Base-by-base conservation (phyloP, 2,329 filamentous ascomycete species). In the Pseudonectria buxi region DNA sequence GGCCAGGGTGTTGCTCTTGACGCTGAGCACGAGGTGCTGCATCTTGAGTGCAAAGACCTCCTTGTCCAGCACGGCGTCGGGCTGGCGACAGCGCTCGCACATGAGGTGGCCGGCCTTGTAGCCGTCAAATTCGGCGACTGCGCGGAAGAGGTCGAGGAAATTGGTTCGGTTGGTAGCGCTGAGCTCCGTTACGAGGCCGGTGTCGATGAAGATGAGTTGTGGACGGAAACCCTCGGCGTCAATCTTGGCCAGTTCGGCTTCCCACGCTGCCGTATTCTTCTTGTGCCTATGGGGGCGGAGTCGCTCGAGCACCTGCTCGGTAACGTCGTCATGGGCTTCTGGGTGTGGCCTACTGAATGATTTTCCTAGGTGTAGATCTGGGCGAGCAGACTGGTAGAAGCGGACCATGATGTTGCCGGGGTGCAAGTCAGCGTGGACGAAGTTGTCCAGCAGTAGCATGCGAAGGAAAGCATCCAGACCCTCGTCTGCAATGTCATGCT, bases 351-450 rank as follows among this genome's bases (percentile, higher is more conserved):
- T 49, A 4, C 53, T 47, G 14, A 49, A 31, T 39, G 50, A 46
- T 22, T 47, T 51, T 31, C 52, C 49, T 10, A 60, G 37, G 4
- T 51, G 56, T 1, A 94, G 66, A 32, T 83, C 76, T 0, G 90
- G 75, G 42, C 81, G 74, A 11, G 80, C 78, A 0, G 89, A 80
- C 53, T 90, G 81, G 63, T 96, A 95, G 67, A 98, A 98, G 44
- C 94, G 87, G 30, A 98, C 90, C 89, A 98, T 96, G 63, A 98
- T 96, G 59, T 98, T 98, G 16, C 92, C 92, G 0, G 92, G 92
- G 57, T 98, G 92, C 22, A 98, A 67, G 57, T 98, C 92, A 5
- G 92, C 90, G 56, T 98, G 92, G 16, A 95, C 82, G 59, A 98
- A 98, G 59, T 98, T 98, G 61, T 98, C 92, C 26, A 98, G 82